Base-by-base conservation (phyloP, 345 rosid species). In the Isatis tinctoria region DNA sequence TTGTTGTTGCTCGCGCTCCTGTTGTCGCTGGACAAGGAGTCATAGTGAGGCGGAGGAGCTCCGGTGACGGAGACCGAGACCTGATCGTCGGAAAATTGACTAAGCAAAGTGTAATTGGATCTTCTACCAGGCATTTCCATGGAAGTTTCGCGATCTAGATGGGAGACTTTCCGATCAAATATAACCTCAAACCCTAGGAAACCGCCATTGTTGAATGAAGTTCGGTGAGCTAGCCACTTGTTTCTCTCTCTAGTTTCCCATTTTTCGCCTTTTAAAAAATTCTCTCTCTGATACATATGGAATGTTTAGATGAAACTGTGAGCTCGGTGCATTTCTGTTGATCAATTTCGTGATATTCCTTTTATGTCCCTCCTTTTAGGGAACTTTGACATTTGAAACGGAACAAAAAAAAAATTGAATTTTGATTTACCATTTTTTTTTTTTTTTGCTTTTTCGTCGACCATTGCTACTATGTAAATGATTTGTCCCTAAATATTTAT, bases 41-140 rank as follows among this genome's bases (percentile, higher is more conserved):
- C 96, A 71, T 82, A 83, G 79, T 70, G 87, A 27, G 88, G 82
- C 12, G 82, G 68, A 17, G 88, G 83, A 40, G 82, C 73, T 26
- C 82, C 87, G 69, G 86, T 39, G 69, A 79, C 60, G 74, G 87
- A 73, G 20, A 77, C 86, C 3, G 89, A 51, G 2, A 80, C 79
- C 74, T 79, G 92, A 67, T 90, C 96, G 69, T 92, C 97, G 3
- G 93, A 86, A 60, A 81, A 76, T 80, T 92, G 99, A 71, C 82
- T 87, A 20, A 96, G 86, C 32, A 87, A 89, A 49, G 90, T 82
- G 84, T 96, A 96, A 81, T 84, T 90, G 60, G 98, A 90, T 90
- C 94, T 90, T 79, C 94, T 86, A 73, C 83, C 86, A 20, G 90
- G 83, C 91, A 92, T 87, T 88, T 90, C 98, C 96, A 92, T 90